Conservation (phyloP, 345 rosid genomes). For the Eucalyptus virginea region DNA sequence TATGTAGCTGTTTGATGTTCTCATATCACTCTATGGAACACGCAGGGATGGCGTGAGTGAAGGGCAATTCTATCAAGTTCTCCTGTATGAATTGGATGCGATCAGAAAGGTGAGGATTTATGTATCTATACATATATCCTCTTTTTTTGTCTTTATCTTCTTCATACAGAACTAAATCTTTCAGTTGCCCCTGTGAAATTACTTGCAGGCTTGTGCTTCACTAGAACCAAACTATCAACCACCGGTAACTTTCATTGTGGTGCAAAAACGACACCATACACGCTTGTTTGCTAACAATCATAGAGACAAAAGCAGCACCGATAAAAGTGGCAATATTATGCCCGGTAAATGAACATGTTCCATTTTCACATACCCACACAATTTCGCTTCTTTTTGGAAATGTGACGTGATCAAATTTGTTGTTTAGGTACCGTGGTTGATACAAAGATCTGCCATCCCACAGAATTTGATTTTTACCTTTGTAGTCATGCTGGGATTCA, state of each 20-base stretch:
- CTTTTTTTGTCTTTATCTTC: background rate
- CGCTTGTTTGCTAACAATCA: constrained; percentile 90
- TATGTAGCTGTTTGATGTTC: background rate
- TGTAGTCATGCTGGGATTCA: constrained; percentile 99
- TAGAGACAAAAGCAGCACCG: constrained; percentile 81
- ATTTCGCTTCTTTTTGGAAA: background rate
- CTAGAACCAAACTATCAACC: constrained; percentile 98
- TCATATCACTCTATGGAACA: background rate
- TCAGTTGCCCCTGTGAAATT: background rate
- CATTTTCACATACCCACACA: background rate
- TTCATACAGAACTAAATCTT: background rate
- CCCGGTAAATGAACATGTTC: constrained; percentile 44
- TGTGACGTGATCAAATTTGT: background rate
- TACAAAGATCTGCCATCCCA: constrained; percentile 91
- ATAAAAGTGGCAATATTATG: constrained; percentile 84
- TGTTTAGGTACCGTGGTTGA: constrained; percentile 89
- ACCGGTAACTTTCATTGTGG: constrained; percentile 93
- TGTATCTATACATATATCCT: background rate
- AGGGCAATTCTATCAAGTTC: constrained; percentile 69
- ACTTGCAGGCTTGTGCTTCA: constrained; percentile 62
- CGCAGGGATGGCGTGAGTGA: constrained; percentile 97
- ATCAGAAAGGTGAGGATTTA: constrained; percentile 9
- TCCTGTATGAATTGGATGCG: constrained; percentile 36
- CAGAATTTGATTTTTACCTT: constrained; percentile 93
- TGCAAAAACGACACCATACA: constrained; percentile 96